Conservation (phyloP, 257 asterid genomes). For the Asclepias syriaca region DNA sequence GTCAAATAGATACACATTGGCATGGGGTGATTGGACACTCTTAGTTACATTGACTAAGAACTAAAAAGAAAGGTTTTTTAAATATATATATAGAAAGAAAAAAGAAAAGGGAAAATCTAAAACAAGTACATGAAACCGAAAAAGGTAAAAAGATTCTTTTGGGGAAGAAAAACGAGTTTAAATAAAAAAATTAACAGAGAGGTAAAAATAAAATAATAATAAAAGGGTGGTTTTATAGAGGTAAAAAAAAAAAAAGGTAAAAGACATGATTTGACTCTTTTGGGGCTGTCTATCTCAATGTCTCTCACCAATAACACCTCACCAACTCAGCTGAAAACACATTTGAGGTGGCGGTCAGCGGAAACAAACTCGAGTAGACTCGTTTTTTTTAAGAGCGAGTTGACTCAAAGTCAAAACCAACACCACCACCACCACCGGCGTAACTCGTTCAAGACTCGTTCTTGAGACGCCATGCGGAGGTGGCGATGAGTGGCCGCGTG, state of each 20-base stretch:
- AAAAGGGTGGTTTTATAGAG: slow-evolving; percentile 26
- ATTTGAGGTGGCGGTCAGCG: slow-evolving; percentile 10
- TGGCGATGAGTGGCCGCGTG: slow-evolving; percentile 69
- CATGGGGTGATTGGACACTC: slow-evolving; percentile 19
- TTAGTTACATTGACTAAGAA: slow-evolving; percentile 5
- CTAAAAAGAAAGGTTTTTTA: neutral
- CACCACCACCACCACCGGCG: neutral
- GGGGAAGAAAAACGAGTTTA: neutral
- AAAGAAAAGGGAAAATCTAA: neutral
- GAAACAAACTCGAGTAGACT: neutral
- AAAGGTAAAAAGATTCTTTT: slow-evolving; percentile 4
- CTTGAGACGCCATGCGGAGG: slow-evolving; percentile 77
- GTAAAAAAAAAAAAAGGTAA: slow-evolving; percentile 28
- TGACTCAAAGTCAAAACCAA: neutral
- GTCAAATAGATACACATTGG: slow-evolving; percentile 23
- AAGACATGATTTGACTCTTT: slow-evolving; percentile 58
- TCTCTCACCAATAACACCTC: slow-evolving; percentile 14
- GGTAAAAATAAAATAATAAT: neutral
- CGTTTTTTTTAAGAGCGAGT: neutral
- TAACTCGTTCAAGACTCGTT: slow-evolving; percentile 22
- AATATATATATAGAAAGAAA: neutral
- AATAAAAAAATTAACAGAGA: neutral
- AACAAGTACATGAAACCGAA: slow-evolving; percentile 5
- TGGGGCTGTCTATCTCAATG: slow-evolving; percentile 42
- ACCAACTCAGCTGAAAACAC: slow-evolving; percentile 14